Percentiles rank a stretch among this genome's conserved stretches.
phyloP scores from a whole-genome alignment of 139 green algal species.

The Picochlorum costavermella region DNA sequence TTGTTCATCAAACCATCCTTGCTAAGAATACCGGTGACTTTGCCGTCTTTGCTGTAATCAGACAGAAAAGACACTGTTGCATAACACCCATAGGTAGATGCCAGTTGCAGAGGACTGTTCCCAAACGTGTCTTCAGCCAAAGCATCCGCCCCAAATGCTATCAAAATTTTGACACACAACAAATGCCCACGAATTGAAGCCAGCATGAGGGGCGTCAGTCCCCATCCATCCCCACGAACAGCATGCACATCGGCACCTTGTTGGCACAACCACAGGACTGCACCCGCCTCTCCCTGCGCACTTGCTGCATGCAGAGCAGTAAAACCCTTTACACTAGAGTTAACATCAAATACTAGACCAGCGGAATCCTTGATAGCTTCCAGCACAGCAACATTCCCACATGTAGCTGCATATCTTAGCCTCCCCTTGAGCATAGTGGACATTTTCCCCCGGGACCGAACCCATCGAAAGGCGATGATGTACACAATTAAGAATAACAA shows the following conservation, averaged over 20 bases:
- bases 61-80: not conserved
- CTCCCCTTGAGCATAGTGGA: not conserved
- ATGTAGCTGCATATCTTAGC: not conserved
- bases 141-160: constrained; percentile 12
- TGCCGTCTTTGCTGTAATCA: not conserved
- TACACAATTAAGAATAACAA: too few species aligned
- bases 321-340: not conserved
- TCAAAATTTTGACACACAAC: not conserved
- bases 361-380: not conserved
- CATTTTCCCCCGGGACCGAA: not conserved
- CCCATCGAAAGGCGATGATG: not conserved
- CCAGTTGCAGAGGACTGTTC: not conserved
- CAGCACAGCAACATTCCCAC: not conserved
- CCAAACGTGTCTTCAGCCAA: not conserved
- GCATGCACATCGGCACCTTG: constrained; percentile 6
- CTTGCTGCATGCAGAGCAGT: constrained; percentile 15
- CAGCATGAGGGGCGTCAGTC: constrained; percentile 9
- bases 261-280: constrained; percentile 6
- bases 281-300: not conserved
- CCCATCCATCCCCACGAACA: constrained; percentile 14
- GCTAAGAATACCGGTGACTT: not conserved
- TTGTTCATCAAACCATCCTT: too few species aligned
- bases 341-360: not conserved
- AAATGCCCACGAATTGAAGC: constrained; percentile 8
- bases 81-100: not conserved